phyloP scores from a whole-genome alignment of 2,329 filamentous ascomycete species.

The Aspergillus aculeatinus region DNA sequence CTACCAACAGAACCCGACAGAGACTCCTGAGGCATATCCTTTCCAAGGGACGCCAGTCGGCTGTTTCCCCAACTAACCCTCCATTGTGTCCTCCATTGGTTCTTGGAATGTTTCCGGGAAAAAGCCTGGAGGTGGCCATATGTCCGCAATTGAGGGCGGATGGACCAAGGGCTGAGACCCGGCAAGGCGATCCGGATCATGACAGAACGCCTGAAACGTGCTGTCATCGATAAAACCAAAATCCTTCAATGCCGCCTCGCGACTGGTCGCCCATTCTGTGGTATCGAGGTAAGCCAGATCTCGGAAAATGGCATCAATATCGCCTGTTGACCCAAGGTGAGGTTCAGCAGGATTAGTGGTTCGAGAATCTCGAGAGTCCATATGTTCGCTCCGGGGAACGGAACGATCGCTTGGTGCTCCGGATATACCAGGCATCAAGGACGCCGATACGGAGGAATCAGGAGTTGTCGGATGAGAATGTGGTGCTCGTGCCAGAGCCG shows the following conservation, averaged over 20 bases:
- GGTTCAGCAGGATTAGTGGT: slow-evolving; percentile 7
- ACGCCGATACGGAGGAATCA: slow-evolving; percentile 33
- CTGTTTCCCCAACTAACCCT: slow-evolving; percentile 15
- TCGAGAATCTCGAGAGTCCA: slow-evolving; percentile 3
- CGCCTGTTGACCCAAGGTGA: slow-evolving; percentile 19
- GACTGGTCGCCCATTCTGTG: slow-evolving; percentile 44
- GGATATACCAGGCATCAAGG: slow-evolving; percentile 16
- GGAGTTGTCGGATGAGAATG: slow-evolving; percentile 33
- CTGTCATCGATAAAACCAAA: slow-evolving; percentile 47
- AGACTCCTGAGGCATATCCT: background rate
- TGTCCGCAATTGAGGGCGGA: slow-evolving; percentile 42
- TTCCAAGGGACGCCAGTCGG: background rate
- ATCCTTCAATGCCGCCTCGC: slow-evolving; percentile 43
- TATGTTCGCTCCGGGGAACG: slow-evolving; percentile 10
- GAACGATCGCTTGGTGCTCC: slow-evolving; percentile 18
- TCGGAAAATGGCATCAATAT: slow-evolving; percentile 47
- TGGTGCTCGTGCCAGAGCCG: slow-evolving; percentile 16
- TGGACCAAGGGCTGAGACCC: slow-evolving; percentile 37
- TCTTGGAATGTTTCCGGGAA: slow-evolving; percentile 43
- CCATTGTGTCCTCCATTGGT: slow-evolving; percentile 21
- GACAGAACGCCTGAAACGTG: slow-evolving; percentile 47
- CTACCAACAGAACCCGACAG: no score
- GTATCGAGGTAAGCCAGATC: slow-evolving; percentile 48
- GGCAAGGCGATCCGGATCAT: slow-evolving; percentile 44
- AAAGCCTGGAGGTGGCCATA: slow-evolving; percentile 45